Evolutionary conservation across 306 rosid species (phyloP).

Genomic region (Cicer cuneatum): DNA sequence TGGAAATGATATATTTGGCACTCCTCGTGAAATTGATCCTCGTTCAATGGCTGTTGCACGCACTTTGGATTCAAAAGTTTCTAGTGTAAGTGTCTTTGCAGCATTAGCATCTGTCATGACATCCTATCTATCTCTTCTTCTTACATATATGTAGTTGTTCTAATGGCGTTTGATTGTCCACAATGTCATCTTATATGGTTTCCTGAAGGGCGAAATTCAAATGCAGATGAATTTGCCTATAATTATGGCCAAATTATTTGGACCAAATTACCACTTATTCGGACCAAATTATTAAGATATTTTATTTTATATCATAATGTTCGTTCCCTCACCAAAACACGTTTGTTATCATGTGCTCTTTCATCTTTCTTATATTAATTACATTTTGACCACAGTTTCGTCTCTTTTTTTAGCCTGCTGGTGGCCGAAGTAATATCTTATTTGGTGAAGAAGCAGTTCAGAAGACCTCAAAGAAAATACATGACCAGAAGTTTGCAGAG

Average conservation of each 20-base stretch:
- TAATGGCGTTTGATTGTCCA: slow-evolving; percentile 8
- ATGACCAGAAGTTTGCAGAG: slow-evolving; percentile 81
- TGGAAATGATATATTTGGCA: slow-evolving; percentile 89
- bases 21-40: slow-evolving; percentile 72
- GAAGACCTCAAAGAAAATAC: slow-evolving; percentile 63
- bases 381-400: slow-evolving; percentile 27
- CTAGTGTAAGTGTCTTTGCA: slow-evolving; percentile 66
- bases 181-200: slow-evolving; percentile 1
- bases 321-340: neutral
- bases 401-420: slow-evolving; percentile 64
- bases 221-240: slow-evolving; percentile 14
- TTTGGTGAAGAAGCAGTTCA: slow-evolving; percentile 64
- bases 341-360: neutral
- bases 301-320: slow-evolving; percentile 6
- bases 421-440: slow-evolving; percentile 70
- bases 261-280: slow-evolving; percentile 16
- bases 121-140: slow-evolving; percentile 6
- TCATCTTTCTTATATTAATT: neutral
- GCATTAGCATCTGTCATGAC: slow-evolving; percentile 16
- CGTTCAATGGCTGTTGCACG: slow-evolving; percentile 53
- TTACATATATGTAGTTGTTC: neutral
- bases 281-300: slow-evolving; percentile 24
- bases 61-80: slow-evolving; percentile 59
- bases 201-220: neutral
- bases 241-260: slow-evolving; percentile 3